Evolutionary conservation across 1,284 basidiomycete species (phyloP), one percentile per base, ranked within the genome.

Genomic region (Cryptococcus sp.): DNA sequence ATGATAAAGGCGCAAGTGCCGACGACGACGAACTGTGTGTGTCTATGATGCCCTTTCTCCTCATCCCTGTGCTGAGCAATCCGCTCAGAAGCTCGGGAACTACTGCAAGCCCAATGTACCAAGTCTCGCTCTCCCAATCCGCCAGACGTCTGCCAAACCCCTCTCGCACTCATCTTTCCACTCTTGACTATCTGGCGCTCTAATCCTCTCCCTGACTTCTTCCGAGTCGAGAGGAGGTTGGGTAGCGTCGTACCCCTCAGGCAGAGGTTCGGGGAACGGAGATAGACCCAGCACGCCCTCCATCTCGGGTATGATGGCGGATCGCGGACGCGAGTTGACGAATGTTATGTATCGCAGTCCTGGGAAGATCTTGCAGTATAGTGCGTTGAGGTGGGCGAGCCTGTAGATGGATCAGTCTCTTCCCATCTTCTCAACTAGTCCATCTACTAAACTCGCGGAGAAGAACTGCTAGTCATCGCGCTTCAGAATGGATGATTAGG

Each of bases 281-380:
- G 65, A 51, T 5, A 78, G 44, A 5, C 79, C 81, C 40, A 92
- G 80, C 58, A 80, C 81, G 51, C 80, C 81, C 75, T 93, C 90
- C 83, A 95, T 86, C 78, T 93, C 91, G 62, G 85, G 82, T 47
- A 86, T 86, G 65, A 95, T 87, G 48, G 77, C 83, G 27, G 83
- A 82, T 48, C 92, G 82, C 55, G 85, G 83, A 57, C 93, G 83
- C 38, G 90, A 90, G 71, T 92, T 91, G 47, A 95, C 93, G 71
- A 93, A 95, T 3, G 91, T 94, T 78, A 94, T 89, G 72, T 91
- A 95, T 25, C 88, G 82, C 60, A 95, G 76, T 1, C 87, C 86
- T 0, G 88, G 87, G 70, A 87, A 95, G 52, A 80, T 80, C 25
- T 73, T 79, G 73, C 91, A 89, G 71, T 94, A 95, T 59, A 86